phyloP scores from a whole-genome alignment of 768 basidiomycete species.

The Exidia glandulosa region DNA sequence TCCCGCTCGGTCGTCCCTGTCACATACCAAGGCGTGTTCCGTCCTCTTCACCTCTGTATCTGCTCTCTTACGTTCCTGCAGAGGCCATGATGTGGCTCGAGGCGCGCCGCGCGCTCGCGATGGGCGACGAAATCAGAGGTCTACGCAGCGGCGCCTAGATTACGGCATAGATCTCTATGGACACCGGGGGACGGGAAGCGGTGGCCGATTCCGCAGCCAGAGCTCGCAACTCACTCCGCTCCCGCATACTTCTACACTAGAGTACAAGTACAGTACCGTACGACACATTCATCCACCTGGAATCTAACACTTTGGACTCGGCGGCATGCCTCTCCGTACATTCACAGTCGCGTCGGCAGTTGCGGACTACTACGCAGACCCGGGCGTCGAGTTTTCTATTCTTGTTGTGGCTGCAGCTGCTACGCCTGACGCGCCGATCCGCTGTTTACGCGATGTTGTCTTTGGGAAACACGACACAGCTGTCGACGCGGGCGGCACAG shows the following conservation, averaged over 20 bases:
- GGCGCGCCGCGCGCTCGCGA: conserved; percentile 57
- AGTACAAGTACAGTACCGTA: too few species aligned
- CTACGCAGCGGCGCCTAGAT: conserved; percentile 6
- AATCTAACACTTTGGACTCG: background rate
- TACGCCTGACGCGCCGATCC: background rate
- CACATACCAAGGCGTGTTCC: conserved; percentile 51
- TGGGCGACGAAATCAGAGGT: conserved; percentile 54
- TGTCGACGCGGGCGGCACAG: too few species aligned
- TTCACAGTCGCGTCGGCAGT: background rate
- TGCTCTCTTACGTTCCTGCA: conserved; percentile 18
- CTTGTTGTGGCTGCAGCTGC: background rate
- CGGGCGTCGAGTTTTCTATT: background rate
- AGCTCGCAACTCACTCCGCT: too few species aligned
- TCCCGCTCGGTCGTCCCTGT: conserved; percentile 47
- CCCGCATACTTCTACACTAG: too few species aligned
- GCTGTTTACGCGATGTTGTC: too few species aligned
- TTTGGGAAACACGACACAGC: too few species aligned
- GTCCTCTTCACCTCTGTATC: conserved; percentile 11
- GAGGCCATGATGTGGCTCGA: conserved; percentile 84
- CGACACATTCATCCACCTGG: background rate
- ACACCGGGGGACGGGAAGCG: too few species aligned
- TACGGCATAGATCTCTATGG: background rate
- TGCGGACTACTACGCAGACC: background rate
- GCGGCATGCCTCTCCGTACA: background rate
- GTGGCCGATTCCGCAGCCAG: too few species aligned